A percentile compares a stretch with the other conserved stretches of the same genome.
These are phyloP conservation scores for Trichomonascaceae sp. DNA, from an alignment of 1,139 yeast species.

Conservation along the genomic window DNA sequence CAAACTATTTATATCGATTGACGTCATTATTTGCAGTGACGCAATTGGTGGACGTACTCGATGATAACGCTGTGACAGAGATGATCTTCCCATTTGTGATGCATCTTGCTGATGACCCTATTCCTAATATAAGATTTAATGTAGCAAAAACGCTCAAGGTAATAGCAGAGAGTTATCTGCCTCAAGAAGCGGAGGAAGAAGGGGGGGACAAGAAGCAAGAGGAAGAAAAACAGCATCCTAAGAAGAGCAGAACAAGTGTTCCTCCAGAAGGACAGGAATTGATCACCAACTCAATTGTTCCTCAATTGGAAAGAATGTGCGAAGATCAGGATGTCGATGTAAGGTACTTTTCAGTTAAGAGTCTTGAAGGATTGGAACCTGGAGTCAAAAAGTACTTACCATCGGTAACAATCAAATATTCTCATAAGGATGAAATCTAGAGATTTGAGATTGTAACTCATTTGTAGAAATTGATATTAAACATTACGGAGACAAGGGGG, in stretches of 20 bases:
- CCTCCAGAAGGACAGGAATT: slow-evolving; percentile 32
- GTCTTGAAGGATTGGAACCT: slow-evolving; percentile 28
- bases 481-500: not conserved
- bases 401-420: slow-evolving; percentile 4
- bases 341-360: slow-evolving; percentile 70
- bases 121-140: slow-evolving; percentile 92
- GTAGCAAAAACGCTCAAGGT: slow-evolving; percentile 78
- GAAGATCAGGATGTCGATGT: slow-evolving; percentile 86
- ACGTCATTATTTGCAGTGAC: slow-evolving; percentile 87
- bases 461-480: not conserved
- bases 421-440: not conserved
- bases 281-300: slow-evolving; percentile 52
- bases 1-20: slow-evolving; percentile 81
- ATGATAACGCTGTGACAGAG: slow-evolving; percentile 47
- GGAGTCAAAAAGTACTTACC: slow-evolving; percentile 3
- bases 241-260: slow-evolving; percentile 11
- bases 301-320: slow-evolving; percentile 57
- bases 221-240: slow-evolving; percentile 9
- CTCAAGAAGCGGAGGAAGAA: slow-evolving; percentile 16
- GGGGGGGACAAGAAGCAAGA: slow-evolving; percentile 16
- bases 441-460: not conserved
- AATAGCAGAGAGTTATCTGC: slow-evolving; percentile 48
- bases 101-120: slow-evolving; percentile 67
- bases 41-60: slow-evolving; percentile 55
- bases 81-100: slow-evolving; percentile 76